These are phyloP conservation scores for Emydomyces testavorans DNA, from an alignment of 2,329 filamentous ascomycete species.

Conservation along the genomic window DNA sequence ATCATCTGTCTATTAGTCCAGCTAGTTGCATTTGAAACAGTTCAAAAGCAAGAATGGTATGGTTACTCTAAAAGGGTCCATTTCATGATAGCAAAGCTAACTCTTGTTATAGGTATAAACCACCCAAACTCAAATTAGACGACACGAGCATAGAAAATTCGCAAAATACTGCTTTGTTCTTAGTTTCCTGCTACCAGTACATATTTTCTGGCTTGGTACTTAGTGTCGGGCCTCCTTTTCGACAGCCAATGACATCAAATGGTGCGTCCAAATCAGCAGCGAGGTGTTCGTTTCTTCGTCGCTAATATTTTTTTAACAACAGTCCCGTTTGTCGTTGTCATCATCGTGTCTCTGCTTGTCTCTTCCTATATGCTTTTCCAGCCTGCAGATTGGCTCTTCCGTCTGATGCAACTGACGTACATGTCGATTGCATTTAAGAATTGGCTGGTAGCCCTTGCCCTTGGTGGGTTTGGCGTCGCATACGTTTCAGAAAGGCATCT, in stretches of 20 bases:
- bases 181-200: conserved; percentile 89
- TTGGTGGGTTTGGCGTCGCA: conserved; percentile 55
- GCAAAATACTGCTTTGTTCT: conserved; percentile 82
- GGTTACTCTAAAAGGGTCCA: conserved; percentile 10
- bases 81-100: neutral
- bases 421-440: conserved; percentile 62
- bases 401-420: conserved; percentile 74
- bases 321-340: conserved; percentile 77
- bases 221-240: conserved; percentile 82
- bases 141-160: conserved; percentile 83
- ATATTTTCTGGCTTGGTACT: conserved; percentile 81
- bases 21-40: conserved; percentile 58
- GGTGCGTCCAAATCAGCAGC: conserved; percentile 41
- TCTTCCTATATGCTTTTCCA: conserved; percentile 70
- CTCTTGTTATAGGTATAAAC: conserved; percentile 51
- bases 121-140: conserved; percentile 63
- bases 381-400: conserved; percentile 56
- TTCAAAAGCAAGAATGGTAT: conserved; percentile 69
- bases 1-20: conserved; percentile 67
- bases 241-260: conserved; percentile 68
- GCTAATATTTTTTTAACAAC: conserved; percentile 18
- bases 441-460: conserved; percentile 59
- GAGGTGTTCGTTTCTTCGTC: conserved; percentile 8
- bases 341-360: conserved; percentile 55
- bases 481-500: conserved; percentile 62